Percentiles rank a stretch among this genome's conserved stretches.
Evolutionary conservation across 2,329 filamentous ascomycete species (phyloP).

Genomic region (Cadophora luteo-olivacea): DNA sequence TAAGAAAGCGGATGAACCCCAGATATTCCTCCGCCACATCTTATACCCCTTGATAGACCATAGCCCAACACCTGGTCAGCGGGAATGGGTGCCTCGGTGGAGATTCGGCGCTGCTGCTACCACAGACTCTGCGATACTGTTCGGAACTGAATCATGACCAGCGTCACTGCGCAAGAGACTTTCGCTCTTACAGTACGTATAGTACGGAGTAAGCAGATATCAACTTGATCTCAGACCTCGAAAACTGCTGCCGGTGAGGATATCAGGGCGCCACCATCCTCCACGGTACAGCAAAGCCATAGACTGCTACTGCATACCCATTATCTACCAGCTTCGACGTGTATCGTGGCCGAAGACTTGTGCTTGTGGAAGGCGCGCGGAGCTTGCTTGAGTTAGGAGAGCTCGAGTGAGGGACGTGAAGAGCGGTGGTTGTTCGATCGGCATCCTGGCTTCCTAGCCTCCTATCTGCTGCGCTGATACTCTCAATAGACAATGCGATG

Average conservation of each 20-base stretch:
- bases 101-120: not conserved
- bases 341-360: not conserved
- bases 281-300: not conserved
- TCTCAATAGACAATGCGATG: not conserved
- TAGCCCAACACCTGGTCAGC: not conserved
- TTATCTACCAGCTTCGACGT: not conserved
- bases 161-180: not conserved
- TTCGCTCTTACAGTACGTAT: too few species aligned
- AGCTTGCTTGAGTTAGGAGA: not conserved
- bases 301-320: not conserved
- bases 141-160: not conserved
- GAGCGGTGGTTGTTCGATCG: not conserved
- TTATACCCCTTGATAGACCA: not conserved
- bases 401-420: not conserved
- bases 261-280: not conserved
- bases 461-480: not conserved
- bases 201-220: not conserved
- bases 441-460: not conserved
- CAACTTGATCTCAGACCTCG: not conserved
- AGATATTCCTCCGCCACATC: not conserved
- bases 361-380: not conserved
- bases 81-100: not conserved
- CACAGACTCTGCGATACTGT: not conserved
- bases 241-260: not conserved
- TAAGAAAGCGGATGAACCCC: not conserved